A percentile compares a stretch with the other conserved stretches of the same genome.
Evolutionary conservation across 495 filamentous ascomycete species (phyloP).

Genomic region (Filosporella fistucella): DNA sequence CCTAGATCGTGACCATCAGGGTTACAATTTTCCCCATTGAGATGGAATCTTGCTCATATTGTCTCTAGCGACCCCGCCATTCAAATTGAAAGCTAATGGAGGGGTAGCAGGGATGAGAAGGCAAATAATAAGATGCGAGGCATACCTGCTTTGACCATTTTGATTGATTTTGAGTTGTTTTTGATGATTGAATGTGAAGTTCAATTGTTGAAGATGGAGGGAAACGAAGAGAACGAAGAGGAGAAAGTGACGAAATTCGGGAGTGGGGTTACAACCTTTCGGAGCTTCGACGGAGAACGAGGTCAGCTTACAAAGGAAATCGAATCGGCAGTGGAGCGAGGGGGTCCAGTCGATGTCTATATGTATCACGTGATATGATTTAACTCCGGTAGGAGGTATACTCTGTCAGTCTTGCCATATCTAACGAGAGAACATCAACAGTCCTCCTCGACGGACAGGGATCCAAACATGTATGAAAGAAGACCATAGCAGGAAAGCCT

Average conservation of each 20-base stretch:
- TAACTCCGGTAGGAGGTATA: too few species aligned
- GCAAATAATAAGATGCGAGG: conserved; percentile 17
- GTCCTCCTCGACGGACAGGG: too few species aligned
- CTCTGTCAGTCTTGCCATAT: too few species aligned
- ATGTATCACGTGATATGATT: too few species aligned
- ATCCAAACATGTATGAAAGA: too few species aligned
- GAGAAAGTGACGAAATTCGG: conserved; percentile 4
- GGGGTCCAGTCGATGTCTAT: too few species aligned
- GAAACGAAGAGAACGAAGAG: conserved; percentile 20
- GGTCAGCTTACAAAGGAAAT: not conserved
- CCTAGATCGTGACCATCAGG: conserved; percentile 26
- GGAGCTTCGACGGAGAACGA: conserved; percentile 4
- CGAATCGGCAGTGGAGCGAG: not conserved
- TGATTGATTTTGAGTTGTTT: conserved; percentile 43
- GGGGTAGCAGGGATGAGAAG: not conserved
- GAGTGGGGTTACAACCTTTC: conserved; percentile 4
- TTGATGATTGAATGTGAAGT: conserved; percentile 17
- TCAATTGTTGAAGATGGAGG: conserved; percentile 1
- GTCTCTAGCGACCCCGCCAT: conserved; percentile 32
- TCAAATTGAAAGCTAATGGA: not conserved
- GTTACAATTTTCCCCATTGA: conserved; percentile 9
- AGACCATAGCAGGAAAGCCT: too few species aligned
- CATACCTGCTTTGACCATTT: conserved; percentile 96
- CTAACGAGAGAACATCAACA: too few species aligned
- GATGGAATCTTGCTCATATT: conserved; percentile 31